A percentile compares a stretch with the other conserved stretches of the same genome.
phyloP scores from a whole-genome alignment of 2,329 filamentous ascomycete genomes.

The Penicillium carneum region DNA sequence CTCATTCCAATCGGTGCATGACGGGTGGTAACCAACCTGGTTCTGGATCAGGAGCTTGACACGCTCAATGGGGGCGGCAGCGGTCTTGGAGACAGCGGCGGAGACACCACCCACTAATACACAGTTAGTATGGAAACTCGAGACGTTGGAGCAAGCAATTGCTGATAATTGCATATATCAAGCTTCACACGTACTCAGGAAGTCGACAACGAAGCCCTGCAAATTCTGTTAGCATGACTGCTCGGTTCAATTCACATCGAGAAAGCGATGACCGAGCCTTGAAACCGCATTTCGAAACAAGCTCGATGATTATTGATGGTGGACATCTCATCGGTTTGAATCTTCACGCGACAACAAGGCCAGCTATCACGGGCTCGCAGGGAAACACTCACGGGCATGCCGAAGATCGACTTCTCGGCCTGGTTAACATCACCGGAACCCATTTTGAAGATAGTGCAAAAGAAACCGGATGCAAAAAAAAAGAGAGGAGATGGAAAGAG shows the following conservation, averaged over 20 bases:
- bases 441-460: slow-evolving; percentile 56
- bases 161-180: slow-evolving; percentile 7
- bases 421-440: slow-evolving; percentile 58
- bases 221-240: slow-evolving; percentile 40
- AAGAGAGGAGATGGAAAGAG: slow-evolving; percentile 49
- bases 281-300: slow-evolving; percentile 1
- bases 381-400: slow-evolving; percentile 56
- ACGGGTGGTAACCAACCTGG: slow-evolving; percentile 74
- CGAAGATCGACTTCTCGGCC: slow-evolving; percentile 62
- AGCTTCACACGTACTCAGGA: slow-evolving; percentile 82
- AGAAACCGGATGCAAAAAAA: slow-evolving; percentile 48
- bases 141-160: background rate
- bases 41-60: slow-evolving; percentile 99
- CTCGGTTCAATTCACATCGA: background rate
- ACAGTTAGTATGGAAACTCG: slow-evolving; percentile 51
- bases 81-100: slow-evolving; percentile 99
- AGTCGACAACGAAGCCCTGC: slow-evolving; percentile 94
- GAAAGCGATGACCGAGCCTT: background rate
- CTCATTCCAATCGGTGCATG: slow-evolving; percentile 10
- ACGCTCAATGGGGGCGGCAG: slow-evolving; percentile 99
- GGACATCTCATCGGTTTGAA: background rate
- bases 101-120: slow-evolving; percentile 97
- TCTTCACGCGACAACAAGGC: slow-evolving; percentile 8
- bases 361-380: background rate
- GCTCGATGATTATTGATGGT: slow-evolving; percentile 13